Percentiles rank a stretch among this genome's conserved stretches.
phyloP scores from a whole-genome alignment of 192 early-diverging fungal species.

The Entomortierella beljakovae region DNA sequence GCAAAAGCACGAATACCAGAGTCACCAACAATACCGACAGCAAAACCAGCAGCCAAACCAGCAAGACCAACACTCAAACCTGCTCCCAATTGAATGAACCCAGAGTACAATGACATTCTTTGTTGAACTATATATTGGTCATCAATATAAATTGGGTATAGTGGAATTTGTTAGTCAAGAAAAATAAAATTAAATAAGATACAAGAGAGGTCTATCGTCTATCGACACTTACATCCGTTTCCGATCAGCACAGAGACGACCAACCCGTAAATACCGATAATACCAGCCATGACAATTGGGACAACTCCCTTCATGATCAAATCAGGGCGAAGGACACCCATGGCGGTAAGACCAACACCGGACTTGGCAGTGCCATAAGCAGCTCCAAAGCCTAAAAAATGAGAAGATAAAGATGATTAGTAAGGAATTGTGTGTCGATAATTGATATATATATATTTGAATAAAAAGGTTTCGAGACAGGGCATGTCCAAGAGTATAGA shows the following conservation, averaged over 20 bases:
- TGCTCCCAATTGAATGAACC: conserved; percentile 85
- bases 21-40: conserved; percentile 93
- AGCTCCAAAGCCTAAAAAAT: conserved; percentile 81
- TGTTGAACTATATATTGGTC: conserved; percentile 34
- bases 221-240: conserved; percentile 73
- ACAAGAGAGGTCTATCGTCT: background rate
- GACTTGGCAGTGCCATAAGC: conserved; percentile 95
- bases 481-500: no score
- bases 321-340: conserved; percentile 90
- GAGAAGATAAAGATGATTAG: background rate
- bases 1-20: conserved; percentile 86
- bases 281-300: conserved; percentile 98
- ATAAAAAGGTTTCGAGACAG: background rate
- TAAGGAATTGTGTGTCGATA: background rate
- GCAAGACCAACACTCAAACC: conserved; percentile 85
- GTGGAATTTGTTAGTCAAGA: conserved; percentile 17
- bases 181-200: background rate
- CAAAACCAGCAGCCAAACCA: conserved; percentile 91
- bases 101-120: conserved; percentile 75
- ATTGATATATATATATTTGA: background rate
- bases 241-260: conserved; percentile 95
- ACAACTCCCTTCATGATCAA: conserved; percentile 90
- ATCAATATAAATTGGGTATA: conserved; percentile 1
- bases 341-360: conserved; percentile 88
- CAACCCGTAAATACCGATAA: conserved; percentile 98